Conservation (phyloP, 768 basidiomycete species). For the Sporobolomyces roseus region DNA sequence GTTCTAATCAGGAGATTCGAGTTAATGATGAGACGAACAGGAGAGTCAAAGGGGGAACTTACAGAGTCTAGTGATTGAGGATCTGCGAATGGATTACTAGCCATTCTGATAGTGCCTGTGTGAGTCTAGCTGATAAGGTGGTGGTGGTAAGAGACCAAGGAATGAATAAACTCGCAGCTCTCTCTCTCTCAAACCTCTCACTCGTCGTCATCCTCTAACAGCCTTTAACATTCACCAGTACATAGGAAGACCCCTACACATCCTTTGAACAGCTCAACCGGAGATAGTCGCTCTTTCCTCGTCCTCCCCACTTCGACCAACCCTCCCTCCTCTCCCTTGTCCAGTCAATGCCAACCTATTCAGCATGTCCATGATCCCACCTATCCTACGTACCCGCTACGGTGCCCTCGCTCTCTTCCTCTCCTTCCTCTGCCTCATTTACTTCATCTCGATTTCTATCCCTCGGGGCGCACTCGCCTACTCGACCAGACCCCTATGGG, state of each 20-base stretch:
- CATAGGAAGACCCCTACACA: too few relatives aligned
- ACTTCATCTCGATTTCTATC: neutral
- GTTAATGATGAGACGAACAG: neutral
- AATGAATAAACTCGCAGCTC: neutral
- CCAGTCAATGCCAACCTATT: neutral
- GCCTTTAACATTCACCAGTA: too few relatives aligned
- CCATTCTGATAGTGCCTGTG: neutral
- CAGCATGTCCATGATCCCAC: neutral
- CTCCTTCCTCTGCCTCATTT: neutral
- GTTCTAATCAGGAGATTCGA: conserved; percentile 52
- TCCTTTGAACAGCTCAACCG: too few relatives aligned
- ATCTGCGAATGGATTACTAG: conserved; percentile 32
- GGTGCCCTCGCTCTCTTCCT: neutral
- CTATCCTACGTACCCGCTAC: neutral
- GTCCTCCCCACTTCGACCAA: neutral
- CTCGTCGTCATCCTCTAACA: too few relatives aligned
- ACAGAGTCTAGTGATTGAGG: conserved; percentile 18
- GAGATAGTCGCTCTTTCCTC: too few relatives aligned
- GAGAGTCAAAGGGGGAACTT: neutral
- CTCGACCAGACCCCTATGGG: conserved; percentile 52
- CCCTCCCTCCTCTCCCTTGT: neutral
- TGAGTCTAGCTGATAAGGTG: neutral
- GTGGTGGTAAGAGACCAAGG: too few relatives aligned
- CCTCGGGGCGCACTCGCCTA: conserved; percentile 28
- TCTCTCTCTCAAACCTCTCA: too few relatives aligned